These are phyloP conservation scores for Hypericum androsaemum DNA, from an alignment of 345 rosid genomes.

Conservation along the genomic window DNA sequence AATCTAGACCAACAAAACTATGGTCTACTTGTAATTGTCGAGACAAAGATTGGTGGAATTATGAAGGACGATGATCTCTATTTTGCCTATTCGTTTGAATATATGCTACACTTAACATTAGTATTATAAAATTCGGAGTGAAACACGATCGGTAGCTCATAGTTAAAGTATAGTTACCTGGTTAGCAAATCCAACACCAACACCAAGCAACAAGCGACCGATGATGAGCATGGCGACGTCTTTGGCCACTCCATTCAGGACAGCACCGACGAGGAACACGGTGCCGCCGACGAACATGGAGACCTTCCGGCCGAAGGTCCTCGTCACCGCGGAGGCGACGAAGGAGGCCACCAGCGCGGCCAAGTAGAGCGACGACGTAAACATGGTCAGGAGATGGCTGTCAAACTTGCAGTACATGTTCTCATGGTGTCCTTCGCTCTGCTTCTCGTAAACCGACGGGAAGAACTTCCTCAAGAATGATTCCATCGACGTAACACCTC, in stretches of 20 bases:
- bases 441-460: conserved; percentile 21
- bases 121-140: too few relatives aligned
- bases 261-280: conserved; percentile 29
- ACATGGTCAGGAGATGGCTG: conserved; percentile 29
- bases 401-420: conserved; percentile 34
- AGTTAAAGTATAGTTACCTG: conserved; percentile 10
- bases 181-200: conserved; percentile 38
- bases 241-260: conserved; percentile 32
- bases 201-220: conserved; percentile 35
- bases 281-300: conserved; percentile 31
- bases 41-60: too few relatives aligned
- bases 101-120: too few relatives aligned
- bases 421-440: conserved; percentile 10
- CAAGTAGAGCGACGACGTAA: conserved; percentile 41
- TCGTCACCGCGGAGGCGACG: neutral
- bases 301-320: conserved; percentile 22
- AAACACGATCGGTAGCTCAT: too few relatives aligned
- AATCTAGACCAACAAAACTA: too few relatives aligned
- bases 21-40: too few relatives aligned
- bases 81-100: too few relatives aligned
- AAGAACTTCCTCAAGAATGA: conserved; percentile 30
- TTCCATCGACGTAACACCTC: conserved; percentile 45
- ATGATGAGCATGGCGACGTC: conserved; percentile 33
- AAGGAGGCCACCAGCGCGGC: conserved; percentile 15
- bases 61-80: too few relatives aligned